phyloP scores from a whole-genome alignment of 768 basidiomycete genomes.

The Neoboletus subvelutipes region DNA sequence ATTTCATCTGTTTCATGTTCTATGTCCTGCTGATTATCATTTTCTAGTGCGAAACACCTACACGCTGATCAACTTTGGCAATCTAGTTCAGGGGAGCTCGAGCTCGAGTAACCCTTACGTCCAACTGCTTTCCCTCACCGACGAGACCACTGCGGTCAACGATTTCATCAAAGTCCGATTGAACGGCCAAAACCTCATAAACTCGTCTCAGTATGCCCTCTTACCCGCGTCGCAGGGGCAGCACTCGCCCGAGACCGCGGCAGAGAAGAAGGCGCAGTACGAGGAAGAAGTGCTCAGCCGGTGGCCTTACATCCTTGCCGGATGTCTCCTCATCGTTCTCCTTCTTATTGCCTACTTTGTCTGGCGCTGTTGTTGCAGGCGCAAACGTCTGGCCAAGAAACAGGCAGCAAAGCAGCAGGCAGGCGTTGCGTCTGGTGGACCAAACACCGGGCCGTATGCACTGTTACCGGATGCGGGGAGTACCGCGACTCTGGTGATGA shows the following conservation, averaged over 20 bases:
- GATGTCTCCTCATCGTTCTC: slow-evolving; percentile 52
- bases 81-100: slow-evolving; percentile 54
- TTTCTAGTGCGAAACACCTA: slow-evolving; percentile 74
- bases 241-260: slow-evolving; percentile 60
- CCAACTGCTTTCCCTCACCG: slow-evolving; percentile 64
- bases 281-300: slow-evolving; percentile 64
- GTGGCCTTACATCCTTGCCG: slow-evolving; percentile 72
- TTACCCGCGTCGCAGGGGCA: slow-evolving; percentile 58
- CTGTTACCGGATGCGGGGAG: slow-evolving; percentile 29
- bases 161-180: slow-evolving; percentile 68
- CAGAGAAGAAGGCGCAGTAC: slow-evolving; percentile 66
- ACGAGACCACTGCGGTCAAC: slow-evolving; percentile 49
- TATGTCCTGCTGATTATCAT: slow-evolving; percentile 5
- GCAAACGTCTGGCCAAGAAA: slow-evolving; percentile 32
- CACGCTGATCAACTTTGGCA: slow-evolving; percentile 68
- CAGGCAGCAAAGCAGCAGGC: slow-evolving; percentile 20
- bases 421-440: not conserved
- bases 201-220: slow-evolving; percentile 53
- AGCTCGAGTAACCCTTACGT: slow-evolving; percentile 60
- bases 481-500: slow-evolving; percentile 29
- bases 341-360: slow-evolving; percentile 48
- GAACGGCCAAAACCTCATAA: slow-evolving; percentile 56
- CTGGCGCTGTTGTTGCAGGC: slow-evolving; percentile 61
- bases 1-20: not conserved
- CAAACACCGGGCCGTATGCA: slow-evolving; percentile 20